Percentiles rank a stretch among this genome's conserved stretches.
These are phyloP conservation scores for Coemansia umbellata DNA, from an alignment of 192 early-diverging fungal genomes.

Conservation along the genomic window DNA sequence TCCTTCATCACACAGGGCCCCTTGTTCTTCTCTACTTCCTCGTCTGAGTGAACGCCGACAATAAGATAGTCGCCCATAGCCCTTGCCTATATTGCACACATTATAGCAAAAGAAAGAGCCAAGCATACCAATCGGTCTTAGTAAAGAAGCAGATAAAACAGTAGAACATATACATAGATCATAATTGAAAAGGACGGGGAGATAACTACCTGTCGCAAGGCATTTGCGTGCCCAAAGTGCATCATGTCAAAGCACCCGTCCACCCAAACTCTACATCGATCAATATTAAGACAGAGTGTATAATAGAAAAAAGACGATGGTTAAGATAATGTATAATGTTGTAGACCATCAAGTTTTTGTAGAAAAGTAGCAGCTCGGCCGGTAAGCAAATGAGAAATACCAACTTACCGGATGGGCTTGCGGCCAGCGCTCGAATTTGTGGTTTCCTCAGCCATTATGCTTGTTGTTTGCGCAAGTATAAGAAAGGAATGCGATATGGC, in stretches of 20 bases:
- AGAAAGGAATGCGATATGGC: too few relatives aligned
- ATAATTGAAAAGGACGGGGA: too few relatives aligned
- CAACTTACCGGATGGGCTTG: constrained; percentile 49
- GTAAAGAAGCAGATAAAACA: too few relatives aligned
- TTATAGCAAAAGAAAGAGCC: neutral
- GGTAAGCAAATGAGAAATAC: neutral
- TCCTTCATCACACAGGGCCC: constrained; percentile 97
- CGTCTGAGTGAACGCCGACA: constrained; percentile 95
- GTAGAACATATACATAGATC: too few relatives aligned
- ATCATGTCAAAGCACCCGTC: constrained; percentile 98
- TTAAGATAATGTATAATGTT: too few relatives aligned
- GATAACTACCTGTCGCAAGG: constrained; percentile 89
- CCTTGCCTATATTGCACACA: constrained; percentile 65
- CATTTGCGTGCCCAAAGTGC: constrained; percentile 97
- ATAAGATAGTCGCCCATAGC: constrained; percentile 93
- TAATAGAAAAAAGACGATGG: too few relatives aligned
- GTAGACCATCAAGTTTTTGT: too few relatives aligned
- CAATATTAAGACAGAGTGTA: too few relatives aligned
- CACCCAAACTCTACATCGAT: constrained; percentile 62
- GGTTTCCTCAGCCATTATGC: constrained; percentile 2
- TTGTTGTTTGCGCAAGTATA: neutral
- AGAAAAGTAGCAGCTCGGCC: too few relatives aligned
- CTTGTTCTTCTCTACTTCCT: constrained; percentile 88
- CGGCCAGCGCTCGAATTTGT: constrained; percentile 15
- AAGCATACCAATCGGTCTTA: too few relatives aligned